Percentiles rank a stretch among this genome's conserved stretches.
These are phyloP conservation scores for Bretschneidera sinensis DNA, from an alignment of 345 rosid species.

Conservation along the genomic window DNA sequence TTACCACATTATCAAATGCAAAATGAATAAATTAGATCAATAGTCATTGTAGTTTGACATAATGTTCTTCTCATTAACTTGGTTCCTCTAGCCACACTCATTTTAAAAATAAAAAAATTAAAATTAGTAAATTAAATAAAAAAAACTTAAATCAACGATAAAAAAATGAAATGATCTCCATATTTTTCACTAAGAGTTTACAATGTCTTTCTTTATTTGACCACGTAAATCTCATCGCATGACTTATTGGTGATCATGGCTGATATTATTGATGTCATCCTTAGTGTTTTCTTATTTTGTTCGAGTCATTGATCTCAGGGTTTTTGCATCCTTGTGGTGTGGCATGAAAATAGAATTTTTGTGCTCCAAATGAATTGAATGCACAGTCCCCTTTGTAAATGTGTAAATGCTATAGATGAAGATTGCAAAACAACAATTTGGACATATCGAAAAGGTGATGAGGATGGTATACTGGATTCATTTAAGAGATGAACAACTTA, in stretches of 20 bases:
- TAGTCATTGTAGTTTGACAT: too few species aligned
- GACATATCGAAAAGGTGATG: conserved; percentile 53
- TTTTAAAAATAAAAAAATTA: too few species aligned
- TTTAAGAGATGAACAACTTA: conserved; percentile 81
- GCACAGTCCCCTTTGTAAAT: conserved; percentile 27
- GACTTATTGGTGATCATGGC: conserved; percentile 83
- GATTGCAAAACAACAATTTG: conserved; percentile 89
- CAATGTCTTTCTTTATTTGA: too few species aligned
- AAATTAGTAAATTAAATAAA: too few species aligned
- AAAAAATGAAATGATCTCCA: too few species aligned
- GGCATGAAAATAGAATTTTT: conserved; percentile 41
- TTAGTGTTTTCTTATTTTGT: conserved; percentile 52
- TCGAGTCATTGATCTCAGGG: conserved; percentile 68
- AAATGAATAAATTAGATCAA: too few species aligned
- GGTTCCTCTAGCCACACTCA: too few species aligned
- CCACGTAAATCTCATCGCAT: too few species aligned
- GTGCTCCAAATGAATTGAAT: conserved; percentile 36
- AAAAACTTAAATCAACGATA: too few species aligned
- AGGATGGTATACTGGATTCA: conserved; percentile 56
- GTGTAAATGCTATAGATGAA: conserved; percentile 63
- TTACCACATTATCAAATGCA: too few species aligned
- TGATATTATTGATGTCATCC: conserved; percentile 70
- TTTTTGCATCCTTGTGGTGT: conserved; percentile 68
- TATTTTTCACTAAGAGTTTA: too few species aligned
- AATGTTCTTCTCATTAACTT: too few species aligned